Percentiles rank a stretch among this genome's conserved stretches.
Evolutionary conservation across 2,329 filamentous ascomycete species (phyloP).

Genomic region (Pseudomassariella vexata): DNA sequence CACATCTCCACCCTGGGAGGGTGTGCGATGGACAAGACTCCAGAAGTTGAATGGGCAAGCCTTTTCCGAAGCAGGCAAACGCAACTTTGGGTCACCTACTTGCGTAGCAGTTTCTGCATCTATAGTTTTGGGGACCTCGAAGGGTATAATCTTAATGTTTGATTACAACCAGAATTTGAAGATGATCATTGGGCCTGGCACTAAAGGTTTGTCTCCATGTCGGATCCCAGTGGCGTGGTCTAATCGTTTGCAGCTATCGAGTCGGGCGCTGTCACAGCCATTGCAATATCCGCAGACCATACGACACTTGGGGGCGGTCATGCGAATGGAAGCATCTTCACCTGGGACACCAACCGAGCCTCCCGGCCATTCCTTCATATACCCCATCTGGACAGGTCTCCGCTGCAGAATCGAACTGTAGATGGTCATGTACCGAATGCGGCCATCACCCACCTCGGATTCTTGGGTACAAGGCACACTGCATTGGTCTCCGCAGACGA

Average conservation of each 20-base stretch:
- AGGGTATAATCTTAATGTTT: constrained; percentile 91
- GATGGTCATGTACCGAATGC: constrained; percentile 81
- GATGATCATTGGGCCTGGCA: constrained; percentile 87
- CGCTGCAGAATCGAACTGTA: constrained; percentile 57
- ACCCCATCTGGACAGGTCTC: constrained; percentile 63
- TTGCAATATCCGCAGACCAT: constrained; percentile 91
- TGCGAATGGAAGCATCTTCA: constrained; percentile 86
- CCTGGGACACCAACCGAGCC: constrained; percentile 85
- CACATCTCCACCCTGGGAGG: constrained; percentile 85
- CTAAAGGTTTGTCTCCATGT: constrained; percentile 65
- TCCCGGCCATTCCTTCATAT: constrained; percentile 86
- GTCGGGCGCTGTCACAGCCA: constrained; percentile 77
- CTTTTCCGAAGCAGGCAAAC: constrained; percentile 86
- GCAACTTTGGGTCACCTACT: constrained; percentile 87
- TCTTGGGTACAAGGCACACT: constrained; percentile 87
- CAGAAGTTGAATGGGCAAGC: constrained; percentile 83
- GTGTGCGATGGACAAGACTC: constrained; percentile 91
- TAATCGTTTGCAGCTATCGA: constrained; percentile 64
- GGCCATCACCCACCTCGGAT: constrained; percentile 84
- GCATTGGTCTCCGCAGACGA: constrained; percentile 94
- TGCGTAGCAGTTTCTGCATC: constrained; percentile 83
- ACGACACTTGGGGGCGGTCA: constrained; percentile 88
- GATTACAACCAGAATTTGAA: constrained; percentile 96
- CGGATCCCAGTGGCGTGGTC: no score
- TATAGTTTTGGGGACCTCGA: constrained; percentile 88